A percentile compares a stretch with the other conserved stretches of the same genome.
Evolutionary conservation across 176 grass and related monocot genomes (phyloP).

Genomic region (Alloteropsis semialata): DNA sequence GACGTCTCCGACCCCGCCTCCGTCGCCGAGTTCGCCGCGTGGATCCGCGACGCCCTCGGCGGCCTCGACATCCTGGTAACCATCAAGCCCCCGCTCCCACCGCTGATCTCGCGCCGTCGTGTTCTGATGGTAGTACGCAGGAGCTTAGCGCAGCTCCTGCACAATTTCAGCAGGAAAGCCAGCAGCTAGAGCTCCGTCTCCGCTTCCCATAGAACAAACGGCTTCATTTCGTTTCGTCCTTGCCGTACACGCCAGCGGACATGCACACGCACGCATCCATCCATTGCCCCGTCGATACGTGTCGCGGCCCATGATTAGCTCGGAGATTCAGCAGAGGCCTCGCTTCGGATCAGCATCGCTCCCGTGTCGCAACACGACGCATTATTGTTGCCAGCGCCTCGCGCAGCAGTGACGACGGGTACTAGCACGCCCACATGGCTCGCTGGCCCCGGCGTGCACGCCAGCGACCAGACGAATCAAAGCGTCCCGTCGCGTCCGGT

Average conservation of each 20-base stretch:
- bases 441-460: not conserved
- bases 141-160: not conserved
- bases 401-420: not conserved
- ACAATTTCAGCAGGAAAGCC: not conserved
- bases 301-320: not conserved
- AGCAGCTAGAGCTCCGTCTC: too few species aligned
- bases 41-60: constrained; percentile 53
- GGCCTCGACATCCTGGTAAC: constrained; percentile 81
- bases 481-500: constrained; percentile 18
- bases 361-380: too few species aligned
- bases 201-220: not conserved
- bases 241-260: not conserved
- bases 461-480: constrained; percentile 36
- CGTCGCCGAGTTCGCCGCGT: constrained; percentile 57
- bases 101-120: not conserved
- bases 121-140: not conserved
- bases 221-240: not conserved
- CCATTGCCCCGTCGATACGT: not conserved
- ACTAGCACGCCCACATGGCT: too few species aligned
- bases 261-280: not conserved
- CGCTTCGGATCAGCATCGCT: not conserved
- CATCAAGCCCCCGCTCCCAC: not conserved
- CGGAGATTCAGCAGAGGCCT: not conserved
- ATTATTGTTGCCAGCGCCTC: not conserved
- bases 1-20: constrained; percentile 70